A percentile compares a stretch with the other conserved stretches of the same genome.
Evolutionary conservation across 148 eudicot species (phyloP).

Genomic region (Chenopodium album): DNA sequence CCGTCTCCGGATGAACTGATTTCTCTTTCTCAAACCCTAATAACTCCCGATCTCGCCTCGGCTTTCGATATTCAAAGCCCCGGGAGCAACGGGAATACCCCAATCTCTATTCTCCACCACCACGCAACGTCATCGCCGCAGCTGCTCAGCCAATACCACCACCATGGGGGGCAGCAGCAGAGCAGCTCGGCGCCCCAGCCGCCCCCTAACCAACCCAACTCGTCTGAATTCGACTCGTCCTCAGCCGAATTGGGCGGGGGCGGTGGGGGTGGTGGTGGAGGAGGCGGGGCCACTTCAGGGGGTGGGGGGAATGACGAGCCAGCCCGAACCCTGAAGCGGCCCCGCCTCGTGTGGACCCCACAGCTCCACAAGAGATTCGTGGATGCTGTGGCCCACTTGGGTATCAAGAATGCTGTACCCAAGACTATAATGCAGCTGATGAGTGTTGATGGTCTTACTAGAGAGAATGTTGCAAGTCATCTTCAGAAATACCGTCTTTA

Average conservation of each 20-base stretch:
- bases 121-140: slow-evolving; percentile 6
- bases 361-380: slow-evolving; percentile 80
- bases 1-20: slow-evolving; percentile 82
- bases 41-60: slow-evolving; percentile 77
- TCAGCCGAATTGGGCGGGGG: slow-evolving; percentile 49
- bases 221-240: slow-evolving; percentile 65
- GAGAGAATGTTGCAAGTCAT: slow-evolving; percentile 79
- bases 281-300: slow-evolving; percentile 36
- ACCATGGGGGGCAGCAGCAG: neutral
- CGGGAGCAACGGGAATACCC: neutral
- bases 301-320: slow-evolving; percentile 53
- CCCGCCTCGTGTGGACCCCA: slow-evolving; percentile 81
- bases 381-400: slow-evolving; percentile 77
- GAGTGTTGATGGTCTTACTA: slow-evolving; percentile 72
- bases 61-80: slow-evolving; percentile 70
- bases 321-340: slow-evolving; percentile 68
- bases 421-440: slow-evolving; percentile 84
- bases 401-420: slow-evolving; percentile 79
- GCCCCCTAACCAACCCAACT: slow-evolving; percentile 41
- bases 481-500: slow-evolving; percentile 69
- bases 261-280: slow-evolving; percentile 42
- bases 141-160: slow-evolving; percentile 11
- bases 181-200: slow-evolving; percentile 24
- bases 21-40: slow-evolving; percentile 82
- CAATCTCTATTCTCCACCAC: slow-evolving; percentile 15